phyloP scores from a whole-genome alignment of 2,329 filamentous ascomycete species.

The Trichoderma harzianum region DNA sequence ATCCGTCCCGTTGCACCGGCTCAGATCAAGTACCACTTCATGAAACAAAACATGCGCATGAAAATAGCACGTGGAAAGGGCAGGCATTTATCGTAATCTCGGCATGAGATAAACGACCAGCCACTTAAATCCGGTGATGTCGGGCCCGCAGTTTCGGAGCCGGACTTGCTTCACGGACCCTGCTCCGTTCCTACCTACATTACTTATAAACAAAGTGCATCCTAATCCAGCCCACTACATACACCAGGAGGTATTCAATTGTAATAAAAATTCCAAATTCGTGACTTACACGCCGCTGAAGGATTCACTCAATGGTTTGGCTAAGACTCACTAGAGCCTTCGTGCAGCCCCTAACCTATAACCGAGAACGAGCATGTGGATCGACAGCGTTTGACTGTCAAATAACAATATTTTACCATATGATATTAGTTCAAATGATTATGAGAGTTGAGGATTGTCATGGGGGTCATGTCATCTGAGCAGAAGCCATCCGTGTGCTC shows the following conservation, averaged over 20 bases:
- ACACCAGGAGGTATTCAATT: neutral
- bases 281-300: neutral
- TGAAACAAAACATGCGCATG: neutral
- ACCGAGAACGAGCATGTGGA: neutral
- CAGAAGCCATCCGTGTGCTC: neutral
- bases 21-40: neutral
- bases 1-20: neutral
- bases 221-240: neutral
- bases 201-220: neutral
- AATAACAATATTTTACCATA: neutral
- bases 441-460: no score
- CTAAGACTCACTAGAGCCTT: neutral
- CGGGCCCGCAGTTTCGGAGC: slow-evolving; percentile 2
- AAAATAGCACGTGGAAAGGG: neutral
- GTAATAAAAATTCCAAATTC: neutral
- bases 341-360: neutral
- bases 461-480: neutral
- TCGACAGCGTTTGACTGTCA: neutral
- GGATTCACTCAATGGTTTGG: neutral
- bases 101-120: neutral
- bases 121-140: neutral
- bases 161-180: neutral
- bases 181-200: neutral
- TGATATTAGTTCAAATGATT: neutral
- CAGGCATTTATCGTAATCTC: neutral